Evolutionary conservation across 441 rosid genomes (phyloP).

Genomic region (Caryocar brasiliense): DNA sequence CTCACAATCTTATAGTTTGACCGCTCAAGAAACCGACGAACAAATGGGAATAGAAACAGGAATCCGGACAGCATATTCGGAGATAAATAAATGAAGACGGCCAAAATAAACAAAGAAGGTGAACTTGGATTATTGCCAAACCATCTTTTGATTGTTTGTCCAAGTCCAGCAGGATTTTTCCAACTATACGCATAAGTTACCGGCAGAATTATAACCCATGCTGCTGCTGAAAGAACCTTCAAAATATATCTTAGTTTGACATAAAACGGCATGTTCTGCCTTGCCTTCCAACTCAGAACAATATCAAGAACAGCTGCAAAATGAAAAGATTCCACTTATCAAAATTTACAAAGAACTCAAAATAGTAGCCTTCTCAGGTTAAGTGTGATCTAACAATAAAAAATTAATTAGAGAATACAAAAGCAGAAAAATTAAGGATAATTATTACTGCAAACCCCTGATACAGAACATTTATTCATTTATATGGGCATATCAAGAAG

Average conservation of each 20-base stretch:
- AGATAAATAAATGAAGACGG: slow-evolving; percentile 49
- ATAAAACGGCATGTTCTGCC: slow-evolving; percentile 48
- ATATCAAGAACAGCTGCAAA: slow-evolving; percentile 64
- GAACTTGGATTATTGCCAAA: slow-evolving; percentile 46
- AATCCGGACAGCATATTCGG: slow-evolving; percentile 59
- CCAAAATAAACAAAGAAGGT: slow-evolving; percentile 51
- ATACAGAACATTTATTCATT: no score
- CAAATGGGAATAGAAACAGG: slow-evolving; percentile 55
- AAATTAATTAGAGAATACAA: no score
- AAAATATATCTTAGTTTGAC: slow-evolving; percentile 56
- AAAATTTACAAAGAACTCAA: no score
- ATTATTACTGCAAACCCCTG: no score
- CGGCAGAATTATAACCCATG: slow-evolving; percentile 65
- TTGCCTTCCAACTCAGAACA: slow-evolving; percentile 62
- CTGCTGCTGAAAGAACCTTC: slow-evolving; percentile 58
- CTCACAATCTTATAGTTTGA: slow-evolving; percentile 52
- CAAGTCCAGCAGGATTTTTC: slow-evolving; percentile 53
- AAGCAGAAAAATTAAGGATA: no score
- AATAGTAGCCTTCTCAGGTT: no score
- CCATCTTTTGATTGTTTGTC: slow-evolving; percentile 56
- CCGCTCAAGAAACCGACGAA: slow-evolving; percentile 60
- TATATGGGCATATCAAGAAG: no score
- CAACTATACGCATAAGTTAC: slow-evolving; percentile 60
- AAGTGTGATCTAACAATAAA: not conserved
- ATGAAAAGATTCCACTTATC: no score